These are phyloP conservation scores for Spinacia oleracea DNA, from an alignment of 179 eudicot genomes.

Conservation along the genomic window DNA sequence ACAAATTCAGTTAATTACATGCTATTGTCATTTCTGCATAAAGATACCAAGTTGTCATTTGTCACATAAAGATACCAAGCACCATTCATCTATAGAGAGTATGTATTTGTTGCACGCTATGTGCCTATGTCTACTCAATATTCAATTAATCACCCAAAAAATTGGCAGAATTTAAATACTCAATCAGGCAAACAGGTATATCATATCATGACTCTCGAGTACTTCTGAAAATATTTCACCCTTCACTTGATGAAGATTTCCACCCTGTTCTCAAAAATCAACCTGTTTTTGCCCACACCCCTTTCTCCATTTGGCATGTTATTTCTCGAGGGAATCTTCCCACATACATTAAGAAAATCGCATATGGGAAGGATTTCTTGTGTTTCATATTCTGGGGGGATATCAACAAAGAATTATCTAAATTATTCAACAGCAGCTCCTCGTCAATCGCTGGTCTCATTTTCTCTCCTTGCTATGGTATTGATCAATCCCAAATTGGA, in stretches of 20 bases:
- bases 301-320: slow-evolving; percentile 17
- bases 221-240: neutral
- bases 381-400: slow-evolving; percentile 50
- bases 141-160: too few species aligned
- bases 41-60: too few species aligned
- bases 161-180: too few species aligned
- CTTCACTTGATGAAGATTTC: slow-evolving; percentile 18
- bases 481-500: too few species aligned
- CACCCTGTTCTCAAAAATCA: neutral
- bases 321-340: slow-evolving; percentile 32
- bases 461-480: slow-evolving; percentile 15
- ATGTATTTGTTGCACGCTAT: too few species aligned
- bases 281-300: slow-evolving; percentile 16
- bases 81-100: too few species aligned
- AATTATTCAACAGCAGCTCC: slow-evolving; percentile 25
- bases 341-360: slow-evolving; percentile 62
- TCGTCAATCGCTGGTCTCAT: slow-evolving; percentile 31
- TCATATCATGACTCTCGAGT: neutral
- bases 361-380: slow-evolving; percentile 50
- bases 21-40: too few species aligned
- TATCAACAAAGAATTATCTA: slow-evolving; percentile 20
- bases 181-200: neutral
- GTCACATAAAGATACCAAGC: too few species aligned
- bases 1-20: too few species aligned
- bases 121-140: too few species aligned